Conservation (phyloP, 768 basidiomycete species). For the Lactarius sanguifluus region DNA sequence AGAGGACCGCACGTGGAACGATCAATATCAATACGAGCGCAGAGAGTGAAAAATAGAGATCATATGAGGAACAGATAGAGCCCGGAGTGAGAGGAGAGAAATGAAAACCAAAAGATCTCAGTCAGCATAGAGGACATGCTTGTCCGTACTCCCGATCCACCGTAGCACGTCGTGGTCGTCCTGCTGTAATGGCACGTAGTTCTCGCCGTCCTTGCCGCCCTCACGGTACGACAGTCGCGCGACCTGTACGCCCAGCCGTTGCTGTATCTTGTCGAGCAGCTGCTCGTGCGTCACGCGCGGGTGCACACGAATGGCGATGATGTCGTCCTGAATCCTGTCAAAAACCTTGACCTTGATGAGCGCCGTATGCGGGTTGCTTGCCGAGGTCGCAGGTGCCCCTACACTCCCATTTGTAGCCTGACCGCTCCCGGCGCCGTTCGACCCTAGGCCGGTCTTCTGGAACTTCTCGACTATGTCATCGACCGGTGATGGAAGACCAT, state of each 20-base stretch:
- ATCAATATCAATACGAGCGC: constrained; percentile 9
- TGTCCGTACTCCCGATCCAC: constrained; percentile 80
- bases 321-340: constrained; percentile 87
- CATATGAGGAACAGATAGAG: constrained; percentile 14
- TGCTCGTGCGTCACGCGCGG: constrained; percentile 84
- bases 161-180: constrained; percentile 64
- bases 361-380: constrained; percentile 74
- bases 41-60: not conserved
- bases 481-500: constrained; percentile 38
- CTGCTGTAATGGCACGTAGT: constrained; percentile 58
- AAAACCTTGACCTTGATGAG: constrained; percentile 99
- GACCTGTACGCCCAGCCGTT: constrained; percentile 77
- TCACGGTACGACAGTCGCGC: constrained; percentile 71
- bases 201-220: constrained; percentile 61
- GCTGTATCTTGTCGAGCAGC: constrained; percentile 89
- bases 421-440: constrained; percentile 52
- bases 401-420: constrained; percentile 55
- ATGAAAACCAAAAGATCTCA: constrained; percentile 35
- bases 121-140: constrained; percentile 80
- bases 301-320: constrained; percentile 96
- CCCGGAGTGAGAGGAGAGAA: not conserved
- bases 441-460: constrained; percentile 39
- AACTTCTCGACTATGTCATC: constrained; percentile 37
- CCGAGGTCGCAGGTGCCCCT: constrained; percentile 72
- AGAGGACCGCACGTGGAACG: constrained; percentile 6